Evolutionary conservation across 768 basidiomycete species (phyloP), one percentile per base, ranked within the genome.

Genomic region (Holtermanniella nyarrowii): DNA sequence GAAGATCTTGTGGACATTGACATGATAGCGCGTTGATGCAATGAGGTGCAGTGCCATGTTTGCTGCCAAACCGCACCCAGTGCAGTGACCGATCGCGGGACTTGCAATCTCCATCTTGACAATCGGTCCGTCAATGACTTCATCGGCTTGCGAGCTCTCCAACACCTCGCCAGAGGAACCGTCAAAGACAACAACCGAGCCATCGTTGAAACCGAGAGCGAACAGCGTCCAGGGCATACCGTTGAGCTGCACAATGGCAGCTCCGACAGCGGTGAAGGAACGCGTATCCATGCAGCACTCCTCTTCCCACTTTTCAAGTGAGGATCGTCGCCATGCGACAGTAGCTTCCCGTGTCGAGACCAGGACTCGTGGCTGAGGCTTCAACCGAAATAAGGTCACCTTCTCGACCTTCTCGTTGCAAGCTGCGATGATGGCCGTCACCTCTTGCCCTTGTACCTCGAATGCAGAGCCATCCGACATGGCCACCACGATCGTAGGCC

Each of bases 1-100:
- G 22, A 79, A 77, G n/a, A 93, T 61, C 47, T 77, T 74, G 47
- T 74, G 78, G 62, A 88, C 73, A 11, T 72, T 67, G 1, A 82
- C 84, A 52, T 77, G 26, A 14, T 40, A 24, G 11, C 81, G 79
- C 46, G 83, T 81, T n/a, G 51, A 55, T 3, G 18, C 44, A 27
- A 87, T 65, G 46, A n/a, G n/a, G n/a, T n/a, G 81, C 74, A 48
- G 76, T 73, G 39, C 87, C 77, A 53, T 27, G 44, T 4, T 11
- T 48, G 13, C 25, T 37, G 31, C 16, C 31, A 37, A 37, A 16
- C 31, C 31, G 31, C 31, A 37, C 10, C 31, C 31, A 16, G 31
- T 16, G 31, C 31, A 37, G 55, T 10, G 20, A 24, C 24, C 44
- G 46, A 42, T 64, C 64, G 22, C 53, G 61, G 21, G 70, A 45